Conservation (phyloP, 1,139 yeast genomes). For the Kodamaea alishanica region DNA sequence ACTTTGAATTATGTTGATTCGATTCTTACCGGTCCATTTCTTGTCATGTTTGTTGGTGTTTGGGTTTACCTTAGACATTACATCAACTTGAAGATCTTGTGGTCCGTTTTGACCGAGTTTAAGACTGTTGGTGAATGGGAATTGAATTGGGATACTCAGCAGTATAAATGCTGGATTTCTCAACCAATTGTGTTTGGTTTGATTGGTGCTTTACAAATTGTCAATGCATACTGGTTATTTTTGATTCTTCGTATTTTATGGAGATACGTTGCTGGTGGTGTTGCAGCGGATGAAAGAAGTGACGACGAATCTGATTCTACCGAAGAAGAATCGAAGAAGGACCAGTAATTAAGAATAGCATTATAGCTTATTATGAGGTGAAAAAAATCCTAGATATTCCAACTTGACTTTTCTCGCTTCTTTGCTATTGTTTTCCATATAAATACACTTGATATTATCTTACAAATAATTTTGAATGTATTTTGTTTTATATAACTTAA, state of each 20-base stretch:
- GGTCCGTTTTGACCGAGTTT: conserved; percentile 88
- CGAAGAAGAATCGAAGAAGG: conserved; percentile 26
- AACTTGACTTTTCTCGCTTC: no score
- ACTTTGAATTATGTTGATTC: conserved; percentile 80
- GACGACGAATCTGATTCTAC: conserved; percentile 56
- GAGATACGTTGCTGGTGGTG: conserved; percentile 58
- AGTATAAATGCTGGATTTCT: conserved; percentile 94
- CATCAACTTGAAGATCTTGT: conserved; percentile 71
- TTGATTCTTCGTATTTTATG: conserved; percentile 74
- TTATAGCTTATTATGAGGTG: neutral
- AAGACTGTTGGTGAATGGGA: conserved; percentile 76
- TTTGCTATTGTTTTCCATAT: no score
- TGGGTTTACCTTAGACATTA: conserved; percentile 93
- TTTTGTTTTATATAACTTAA: no score
- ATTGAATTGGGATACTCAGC: conserved; percentile 86
- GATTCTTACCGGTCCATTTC: conserved; percentile 58
- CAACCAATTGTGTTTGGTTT: conserved; percentile 82
- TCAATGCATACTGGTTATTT: conserved; percentile 83
- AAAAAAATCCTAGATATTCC: neutral
- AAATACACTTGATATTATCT: no score
- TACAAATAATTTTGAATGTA: no score
- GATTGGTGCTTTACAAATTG: conserved; percentile 75
- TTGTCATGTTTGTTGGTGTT: conserved; percentile 57
- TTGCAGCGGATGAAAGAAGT: conserved; percentile 79
- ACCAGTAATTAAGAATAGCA: conserved; percentile 11